These are phyloP conservation scores for Paraphoma sp. DNA, from an alignment of 2,329 filamentous ascomycete species.

Conservation along the genomic window DNA sequence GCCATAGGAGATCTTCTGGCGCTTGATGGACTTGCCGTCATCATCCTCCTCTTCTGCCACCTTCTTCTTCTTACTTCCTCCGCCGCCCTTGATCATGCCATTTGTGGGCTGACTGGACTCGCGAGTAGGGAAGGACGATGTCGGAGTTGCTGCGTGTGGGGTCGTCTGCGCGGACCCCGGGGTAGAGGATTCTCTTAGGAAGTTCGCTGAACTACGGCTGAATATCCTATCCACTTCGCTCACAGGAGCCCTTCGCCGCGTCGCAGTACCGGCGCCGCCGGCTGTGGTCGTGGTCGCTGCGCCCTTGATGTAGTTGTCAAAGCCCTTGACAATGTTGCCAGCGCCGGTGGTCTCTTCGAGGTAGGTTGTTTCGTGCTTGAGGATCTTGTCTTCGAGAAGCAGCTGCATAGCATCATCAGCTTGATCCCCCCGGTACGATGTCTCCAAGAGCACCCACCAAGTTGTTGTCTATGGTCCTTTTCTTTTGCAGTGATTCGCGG, in stretches of 20 bases:
- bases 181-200: constrained; percentile 48
- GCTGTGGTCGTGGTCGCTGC: constrained; percentile 64
- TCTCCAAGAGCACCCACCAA: constrained; percentile 53
- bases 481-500: constrained; percentile 70
- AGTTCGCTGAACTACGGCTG: constrained; percentile 51
- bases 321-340: constrained; percentile 96
- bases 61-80: constrained; percentile 55
- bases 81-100: constrained; percentile 45
- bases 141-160: constrained; percentile 56
- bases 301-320: constrained; percentile 98
- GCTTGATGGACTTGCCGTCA: constrained; percentile 52
- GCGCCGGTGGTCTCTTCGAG: constrained; percentile 77
- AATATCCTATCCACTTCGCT: constrained; percentile 78
- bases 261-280: constrained; percentile 45
- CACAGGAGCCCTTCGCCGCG: constrained; percentile 68
- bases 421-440: constrained; percentile 4
- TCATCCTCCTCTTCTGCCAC: constrained; percentile 54
- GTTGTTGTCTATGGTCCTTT: constrained; percentile 67
- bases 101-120: constrained; percentile 54
- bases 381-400: constrained; percentile 79
- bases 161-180: constrained; percentile 49
- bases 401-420: constrained; percentile 50
- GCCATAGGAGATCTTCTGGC: constrained; percentile 59
- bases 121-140: constrained; percentile 54
- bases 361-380: constrained; percentile 82